These are phyloP conservation scores for Erythrophleum fordii DNA, from an alignment of 306 rosid species.

Conservation along the genomic window DNA sequence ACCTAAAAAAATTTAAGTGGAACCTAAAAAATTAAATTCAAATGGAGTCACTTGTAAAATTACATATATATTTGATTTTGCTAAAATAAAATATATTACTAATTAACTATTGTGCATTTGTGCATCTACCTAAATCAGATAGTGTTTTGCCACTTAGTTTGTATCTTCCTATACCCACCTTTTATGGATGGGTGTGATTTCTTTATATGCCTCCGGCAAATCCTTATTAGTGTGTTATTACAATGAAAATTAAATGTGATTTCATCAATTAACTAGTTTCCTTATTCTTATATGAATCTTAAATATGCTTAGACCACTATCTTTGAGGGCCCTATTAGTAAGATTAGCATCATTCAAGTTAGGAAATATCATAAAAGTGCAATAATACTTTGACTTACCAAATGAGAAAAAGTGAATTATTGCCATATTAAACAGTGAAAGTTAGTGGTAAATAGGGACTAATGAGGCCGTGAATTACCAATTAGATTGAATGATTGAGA, in stretches of 20 bases:
- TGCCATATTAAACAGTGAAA: slow-evolving; percentile 36
- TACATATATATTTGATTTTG: neutral
- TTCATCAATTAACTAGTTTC: neutral
- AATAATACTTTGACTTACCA: slow-evolving; percentile 42
- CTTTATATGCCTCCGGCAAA: neutral
- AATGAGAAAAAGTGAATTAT: slow-evolving; percentile 16
- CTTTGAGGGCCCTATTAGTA: slow-evolving; percentile 37
- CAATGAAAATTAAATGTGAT: neutral
- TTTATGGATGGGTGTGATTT: neutral
- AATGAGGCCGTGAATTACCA: slow-evolving; percentile 18
- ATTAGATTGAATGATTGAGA: slow-evolving; percentile 33
- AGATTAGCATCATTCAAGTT: slow-evolving; percentile 49
- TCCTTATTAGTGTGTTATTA: neutral
- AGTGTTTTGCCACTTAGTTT: neutral
- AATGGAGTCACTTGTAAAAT: neutral
- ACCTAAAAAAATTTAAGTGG: neutral
- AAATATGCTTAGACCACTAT: slow-evolving; percentile 38
- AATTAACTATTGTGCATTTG: neutral
- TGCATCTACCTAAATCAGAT: neutral
- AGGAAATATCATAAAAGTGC: slow-evolving; percentile 34
- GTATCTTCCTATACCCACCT: too few relatives aligned
- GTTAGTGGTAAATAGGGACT: slow-evolving; percentile 32
- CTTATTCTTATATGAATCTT: slow-evolving; percentile 34
- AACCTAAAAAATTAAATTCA: neutral
- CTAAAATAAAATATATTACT: neutral